Conservation (phyloP, 2,329 filamentous ascomycete species). For the Hirsutella minnesotensis region DNA sequence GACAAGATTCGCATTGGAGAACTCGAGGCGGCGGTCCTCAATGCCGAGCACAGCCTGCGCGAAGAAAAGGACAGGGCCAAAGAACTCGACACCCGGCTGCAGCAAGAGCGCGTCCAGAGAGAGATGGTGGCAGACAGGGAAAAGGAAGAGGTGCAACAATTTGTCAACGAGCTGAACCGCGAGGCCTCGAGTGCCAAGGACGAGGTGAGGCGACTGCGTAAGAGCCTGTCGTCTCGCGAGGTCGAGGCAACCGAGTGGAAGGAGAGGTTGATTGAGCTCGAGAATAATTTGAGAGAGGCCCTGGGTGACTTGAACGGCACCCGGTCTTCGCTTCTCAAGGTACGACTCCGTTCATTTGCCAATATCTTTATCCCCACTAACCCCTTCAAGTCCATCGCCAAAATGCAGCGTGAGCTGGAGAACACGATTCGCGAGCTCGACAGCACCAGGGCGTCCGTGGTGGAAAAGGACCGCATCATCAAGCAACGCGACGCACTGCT, state of each 20-base stretch:
- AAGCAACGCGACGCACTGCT: constrained; percentile 81
- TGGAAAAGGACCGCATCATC: constrained; percentile 85
- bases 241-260: constrained; percentile 87
- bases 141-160: constrained; percentile 89
- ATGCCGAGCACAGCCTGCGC: constrained; percentile 64
- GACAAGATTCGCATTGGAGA: constrained; percentile 98
- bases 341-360: constrained; percentile 21
- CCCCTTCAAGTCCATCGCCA: constrained; percentile 56
- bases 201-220: constrained; percentile 69
- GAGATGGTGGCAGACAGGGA: constrained; percentile 79
- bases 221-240: constrained; percentile 71
- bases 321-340: constrained; percentile 71
- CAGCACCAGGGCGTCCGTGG: constrained; percentile 59
- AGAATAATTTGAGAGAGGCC: constrained; percentile 76
- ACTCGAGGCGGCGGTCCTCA: constrained; percentile 71
- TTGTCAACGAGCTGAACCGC: constrained; percentile 83
- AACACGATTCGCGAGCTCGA: constrained; percentile 75
- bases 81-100: constrained; percentile 64
- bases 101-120: constrained; percentile 71
- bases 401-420: constrained; percentile 80
- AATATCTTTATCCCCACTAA: not conserved
- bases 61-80: constrained; percentile 70
- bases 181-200: constrained; percentile 76
- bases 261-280: constrained; percentile 78
- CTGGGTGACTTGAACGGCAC: constrained; percentile 83